Evolutionary conservation across 371 early-diverging fungal genomes (phyloP).

Genomic region (Mortierella sp.): DNA sequence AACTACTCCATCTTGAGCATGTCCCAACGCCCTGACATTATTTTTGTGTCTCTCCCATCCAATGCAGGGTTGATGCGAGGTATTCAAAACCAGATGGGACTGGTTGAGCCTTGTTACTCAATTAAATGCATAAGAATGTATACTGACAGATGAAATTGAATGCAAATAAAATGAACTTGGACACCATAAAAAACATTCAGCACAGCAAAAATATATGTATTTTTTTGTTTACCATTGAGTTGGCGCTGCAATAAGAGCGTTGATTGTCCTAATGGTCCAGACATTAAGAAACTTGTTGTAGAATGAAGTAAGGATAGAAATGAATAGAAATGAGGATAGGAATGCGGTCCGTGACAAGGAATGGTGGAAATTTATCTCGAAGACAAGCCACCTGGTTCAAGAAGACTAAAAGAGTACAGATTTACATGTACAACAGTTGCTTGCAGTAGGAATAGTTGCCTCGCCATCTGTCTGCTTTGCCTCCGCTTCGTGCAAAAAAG

Average conservation of each 20-base stretch:
- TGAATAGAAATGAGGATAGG: background rate
- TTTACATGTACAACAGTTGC: too few relatives aligned
- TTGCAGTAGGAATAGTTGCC: too few relatives aligned
- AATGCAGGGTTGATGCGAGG: too few relatives aligned
- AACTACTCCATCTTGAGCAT: background rate
- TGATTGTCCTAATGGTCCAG: slow-evolving; percentile 22
- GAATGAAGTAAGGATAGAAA: background rate
- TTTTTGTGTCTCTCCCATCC: too few relatives aligned
- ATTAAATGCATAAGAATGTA: background rate
- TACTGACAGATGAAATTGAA: too few relatives aligned
- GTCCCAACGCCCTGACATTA: too few relatives aligned
- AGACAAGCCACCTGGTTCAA: background rate
- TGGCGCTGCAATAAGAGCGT: slow-evolving; percentile 24
- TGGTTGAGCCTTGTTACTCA: too few relatives aligned
- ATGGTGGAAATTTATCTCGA: background rate
- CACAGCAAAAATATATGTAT: background rate
- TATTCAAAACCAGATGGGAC: too few relatives aligned
- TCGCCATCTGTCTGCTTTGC: too few relatives aligned
- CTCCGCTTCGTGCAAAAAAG: too few relatives aligned
- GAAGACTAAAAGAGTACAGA: background rate
- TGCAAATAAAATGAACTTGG: too few relatives aligned
- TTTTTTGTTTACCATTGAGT: slow-evolving; percentile 20
- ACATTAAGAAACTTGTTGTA: background rate
- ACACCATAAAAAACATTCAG: background rate
- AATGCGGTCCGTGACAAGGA: background rate